phyloP scores from a whole-genome alignment of 1,284 basidiomycete genomes.

The Fomitopsis schrenkii region DNA sequence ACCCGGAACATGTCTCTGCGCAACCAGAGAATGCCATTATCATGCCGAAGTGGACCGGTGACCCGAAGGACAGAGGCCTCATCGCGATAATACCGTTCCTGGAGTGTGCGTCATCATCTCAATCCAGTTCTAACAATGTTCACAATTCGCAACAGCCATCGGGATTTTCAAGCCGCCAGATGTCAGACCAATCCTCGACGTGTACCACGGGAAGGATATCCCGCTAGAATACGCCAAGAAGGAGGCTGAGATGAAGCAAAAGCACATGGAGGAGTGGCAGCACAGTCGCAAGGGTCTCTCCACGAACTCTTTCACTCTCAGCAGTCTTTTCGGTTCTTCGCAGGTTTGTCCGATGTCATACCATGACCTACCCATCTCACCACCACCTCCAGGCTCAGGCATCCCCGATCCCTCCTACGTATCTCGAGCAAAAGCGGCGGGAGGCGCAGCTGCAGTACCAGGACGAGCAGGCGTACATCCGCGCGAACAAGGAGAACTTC shows the following conservation, averaged over 20 bases:
- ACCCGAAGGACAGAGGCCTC: slow-evolving; percentile 75
- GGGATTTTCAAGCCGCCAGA: slow-evolving; percentile 84
- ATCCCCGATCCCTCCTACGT: slow-evolving; percentile 65
- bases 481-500: slow-evolving; percentile 77
- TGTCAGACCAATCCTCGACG: slow-evolving; percentile 82
- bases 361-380: background rate
- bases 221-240: slow-evolving; percentile 86
- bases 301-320: slow-evolving; percentile 50
- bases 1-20: slow-evolving; percentile 70
- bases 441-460: slow-evolving; percentile 84
- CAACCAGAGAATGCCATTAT: slow-evolving; percentile 92
- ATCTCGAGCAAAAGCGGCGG: slow-evolving; percentile 86
- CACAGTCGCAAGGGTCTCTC: slow-evolving; percentile 44
- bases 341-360: slow-evolving; percentile 21
- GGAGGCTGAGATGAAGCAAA: slow-evolving; percentile 77
- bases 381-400: slow-evolving; percentile 19
- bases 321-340: slow-evolving; percentile 53
- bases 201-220: slow-evolving; percentile 87
- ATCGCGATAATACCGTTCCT: slow-evolving; percentile 95
- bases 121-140: slow-evolving; percentile 6
- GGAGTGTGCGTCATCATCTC: slow-evolving; percentile 66
- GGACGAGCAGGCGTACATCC: slow-evolving; percentile 88
- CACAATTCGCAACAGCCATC: slow-evolving; percentile 53
- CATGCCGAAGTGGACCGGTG: slow-evolving; percentile 86
- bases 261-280: slow-evolving; percentile 82